Evolutionary conservation across 2,329 filamentous ascomycete species (phyloP), one percentile per base, ranked within the genome.

Genomic region (Cordyceps tenuipes): DNA sequence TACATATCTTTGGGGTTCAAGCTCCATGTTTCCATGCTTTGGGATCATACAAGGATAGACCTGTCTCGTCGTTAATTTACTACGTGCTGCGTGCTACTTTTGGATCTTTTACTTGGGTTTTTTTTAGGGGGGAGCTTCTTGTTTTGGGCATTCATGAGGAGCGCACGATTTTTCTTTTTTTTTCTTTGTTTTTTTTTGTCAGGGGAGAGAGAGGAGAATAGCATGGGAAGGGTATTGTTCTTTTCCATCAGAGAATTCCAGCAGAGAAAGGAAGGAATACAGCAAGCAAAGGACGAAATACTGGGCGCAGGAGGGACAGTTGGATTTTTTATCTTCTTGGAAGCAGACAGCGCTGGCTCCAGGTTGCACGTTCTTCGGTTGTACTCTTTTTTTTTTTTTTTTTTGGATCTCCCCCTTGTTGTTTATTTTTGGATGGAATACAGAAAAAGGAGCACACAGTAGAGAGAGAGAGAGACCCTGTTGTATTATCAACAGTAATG

Each of bases 21-120:
- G 54, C 54, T 48, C 29, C 43, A n/a, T 55, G 52, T 55, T 46
- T 48, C 13, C 19, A 46, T 51, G 21, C 47, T n/a, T 43, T 34
- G 57, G 57, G 47, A 51, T 36, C 17, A 34, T 47, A n/a, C 48
- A 52, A 44, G 39, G 56, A 46, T 52, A 59, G 57, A 59, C 23
- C 10, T 59, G 31, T 43, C 23, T 43, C 19, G 46, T 3, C n/a
- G 8, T n/a, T 12, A 29, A 34, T 49, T 23, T 3, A 29, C 51
- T 58, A 19, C 21, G 13, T 17, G 9, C 17, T 58, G 5, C 10
- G 9, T n/a, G 2, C 12, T 36, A 2, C 10, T 36, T 50, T 56
- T 47, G 44, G 44, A 36, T 36, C 41, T n/a, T 39, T 17, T 39
- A 9, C 47, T 23, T 29, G n/a, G 29, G 3, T 17, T 31, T n/a